Evolutionary conservation across 1,284 basidiomycete species (phyloP), one percentile per base, ranked within the genome.

Genomic region (Vanrija humicola): DNA sequence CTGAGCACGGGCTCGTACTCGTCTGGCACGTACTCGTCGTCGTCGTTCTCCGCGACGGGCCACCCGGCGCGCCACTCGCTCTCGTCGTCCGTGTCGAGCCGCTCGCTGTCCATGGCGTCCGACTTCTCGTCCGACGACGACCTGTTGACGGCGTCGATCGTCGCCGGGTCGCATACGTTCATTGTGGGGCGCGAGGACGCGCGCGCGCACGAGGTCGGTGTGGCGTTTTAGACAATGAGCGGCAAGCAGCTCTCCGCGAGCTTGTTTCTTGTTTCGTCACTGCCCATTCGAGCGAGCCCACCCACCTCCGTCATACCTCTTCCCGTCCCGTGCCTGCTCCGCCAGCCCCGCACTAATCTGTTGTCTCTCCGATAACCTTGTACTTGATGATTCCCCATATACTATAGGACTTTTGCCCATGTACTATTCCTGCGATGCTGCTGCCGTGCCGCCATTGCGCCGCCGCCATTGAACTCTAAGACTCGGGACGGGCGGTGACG

Each of bases 91-190:
- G 40, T 57, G 18, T 49, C 52, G 49, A 43, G 38, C 23, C 19
- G 47, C 10, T 46, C 38, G 25, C 12, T 52, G 21, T 65, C 62
- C 18, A 25, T 62, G 39, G 56, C 56, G 1, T 67, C 63, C 21
- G 71, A 69, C 43, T 59, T 63, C 29, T 69, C 65, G 56, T 25
- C 23, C 12, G 71, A 73, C 54, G 73, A 73, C 34, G 70, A 72
- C 55, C 61, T 69, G 9, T 59, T 65, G 48, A 70, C 66, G 7
- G 73, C 71, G 5, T 67, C 66, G 50, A 69, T 75, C 45, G 68
- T 73, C 46, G 64, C 61, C 23, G 53, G 58, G 38, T 54, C 65
- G 3, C 58, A 52, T 38, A 43, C 50, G 7, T 54, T 55, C 26
- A 46, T 54, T 19, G 51, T 56, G 25, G 50, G 53, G 15, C 28